A percentile compares a stretch with the other conserved stretches of the same genome.
Evolutionary conservation across 345 rosid genomes (phyloP).

Genomic region (Salix brachista): DNA sequence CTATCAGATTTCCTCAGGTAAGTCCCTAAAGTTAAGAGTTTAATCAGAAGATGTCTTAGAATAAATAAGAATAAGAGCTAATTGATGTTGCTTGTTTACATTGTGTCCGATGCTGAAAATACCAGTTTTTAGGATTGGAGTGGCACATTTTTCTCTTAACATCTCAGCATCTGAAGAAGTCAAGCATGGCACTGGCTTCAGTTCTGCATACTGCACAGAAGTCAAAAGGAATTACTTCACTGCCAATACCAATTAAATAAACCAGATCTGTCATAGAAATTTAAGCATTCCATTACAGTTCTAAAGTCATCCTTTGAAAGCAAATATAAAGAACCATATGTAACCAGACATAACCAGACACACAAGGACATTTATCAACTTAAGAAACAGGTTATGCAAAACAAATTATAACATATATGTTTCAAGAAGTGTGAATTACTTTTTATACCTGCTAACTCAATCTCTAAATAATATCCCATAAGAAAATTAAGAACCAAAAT

Average conservation of each 20-base stretch:
- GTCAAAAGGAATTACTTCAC: constrained; percentile 1
- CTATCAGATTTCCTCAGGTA: neutral
- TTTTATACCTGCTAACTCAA: neutral
- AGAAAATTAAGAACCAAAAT: neutral
- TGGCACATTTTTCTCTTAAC: constrained; percentile 67
- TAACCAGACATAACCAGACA: neutral
- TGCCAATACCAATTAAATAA: neutral
- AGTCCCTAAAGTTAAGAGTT: neutral
- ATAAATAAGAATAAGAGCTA: neutral
- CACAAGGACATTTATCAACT: neutral
- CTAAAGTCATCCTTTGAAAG: constrained; percentile 2
- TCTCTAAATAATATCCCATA: neutral
- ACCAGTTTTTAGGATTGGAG: constrained; percentile 92
- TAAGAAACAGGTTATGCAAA: neutral
- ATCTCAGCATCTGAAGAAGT: constrained; percentile 70
- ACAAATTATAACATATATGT: neutral
- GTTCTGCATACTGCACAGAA: constrained; percentile 80
- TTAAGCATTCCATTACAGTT: neutral
- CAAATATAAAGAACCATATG: neutral
- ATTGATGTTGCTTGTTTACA: neutral
- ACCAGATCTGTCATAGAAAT: neutral
- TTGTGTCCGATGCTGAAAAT: neutral
- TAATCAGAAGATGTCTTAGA: neutral
- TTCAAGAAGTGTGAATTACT: neutral
- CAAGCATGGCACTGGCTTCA: constrained; percentile 91